Conservation (phyloP, 2,329 filamentous ascomycete species). For the Colletotrichum trifolii region DNA sequence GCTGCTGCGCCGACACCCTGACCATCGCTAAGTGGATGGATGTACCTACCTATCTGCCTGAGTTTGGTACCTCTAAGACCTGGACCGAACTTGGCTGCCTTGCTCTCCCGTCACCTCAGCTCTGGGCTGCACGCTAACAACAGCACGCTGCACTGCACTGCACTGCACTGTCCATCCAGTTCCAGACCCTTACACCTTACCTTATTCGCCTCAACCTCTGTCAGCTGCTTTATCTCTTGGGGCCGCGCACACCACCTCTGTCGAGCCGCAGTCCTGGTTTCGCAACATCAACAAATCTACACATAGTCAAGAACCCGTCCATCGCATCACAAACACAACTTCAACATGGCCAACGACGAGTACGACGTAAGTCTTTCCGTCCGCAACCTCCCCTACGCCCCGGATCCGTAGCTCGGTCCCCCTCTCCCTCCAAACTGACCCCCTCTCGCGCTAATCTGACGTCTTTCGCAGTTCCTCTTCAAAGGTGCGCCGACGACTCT, state of each 20-base stretch:
- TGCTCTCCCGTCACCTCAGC: slow-evolving; percentile 5
- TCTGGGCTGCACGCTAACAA: slow-evolving; percentile 1
- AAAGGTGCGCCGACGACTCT: slow-evolving; percentile 75
- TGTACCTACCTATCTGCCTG: too few relatives aligned
- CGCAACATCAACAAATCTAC: slow-evolving; percentile 41
- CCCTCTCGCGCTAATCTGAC: slow-evolving; percentile 38
- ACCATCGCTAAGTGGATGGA: too few relatives aligned
- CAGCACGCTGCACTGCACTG: not conserved
- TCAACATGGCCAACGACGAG: slow-evolving; percentile 98
- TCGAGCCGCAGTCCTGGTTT: slow-evolving; percentile 29
- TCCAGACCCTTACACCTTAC: slow-evolving; percentile 36
- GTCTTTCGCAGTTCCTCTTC: slow-evolving; percentile 85
- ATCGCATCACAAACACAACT: slow-evolving; percentile 42
- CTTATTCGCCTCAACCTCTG: slow-evolving; percentile 12
- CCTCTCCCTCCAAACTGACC: slow-evolving; percentile 41
- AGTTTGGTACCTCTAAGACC: too few relatives aligned
- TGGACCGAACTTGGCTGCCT: slow-evolving; percentile 22
- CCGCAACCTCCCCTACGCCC: slow-evolving; percentile 12
- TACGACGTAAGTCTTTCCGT: slow-evolving; percentile 83
- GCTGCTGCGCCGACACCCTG: slow-evolving; percentile 29
- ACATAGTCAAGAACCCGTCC: slow-evolving; percentile 38
- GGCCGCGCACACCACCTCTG: slow-evolving; percentile 35
- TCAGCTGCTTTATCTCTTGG: slow-evolving; percentile 36
- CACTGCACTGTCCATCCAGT: slow-evolving; percentile 35
- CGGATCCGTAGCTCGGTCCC: slow-evolving; percentile 17